Conservation (phyloP, 257 asterid species). For the Rubia yunnanensis region DNA sequence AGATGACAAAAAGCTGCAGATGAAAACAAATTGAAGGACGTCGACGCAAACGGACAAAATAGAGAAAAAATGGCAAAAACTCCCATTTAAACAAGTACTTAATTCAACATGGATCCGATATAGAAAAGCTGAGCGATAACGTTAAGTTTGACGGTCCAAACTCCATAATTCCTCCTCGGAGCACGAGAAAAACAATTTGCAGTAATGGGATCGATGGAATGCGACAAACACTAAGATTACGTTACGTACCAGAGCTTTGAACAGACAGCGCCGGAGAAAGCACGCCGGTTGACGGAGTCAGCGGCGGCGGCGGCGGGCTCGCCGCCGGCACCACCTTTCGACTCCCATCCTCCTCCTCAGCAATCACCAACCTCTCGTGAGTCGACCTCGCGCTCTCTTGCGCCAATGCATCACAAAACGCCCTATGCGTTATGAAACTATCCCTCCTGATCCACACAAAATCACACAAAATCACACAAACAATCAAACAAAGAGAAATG, state of each 20-base stretch:
- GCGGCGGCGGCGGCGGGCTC: conserved; percentile 80
- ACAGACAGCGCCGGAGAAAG: conserved; percentile 81
- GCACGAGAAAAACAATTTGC: conserved; percentile 1
- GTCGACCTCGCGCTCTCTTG: conserved; percentile 50
- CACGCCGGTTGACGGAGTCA: conserved; percentile 71
- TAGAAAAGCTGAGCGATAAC: background rate
- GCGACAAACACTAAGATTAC: conserved; percentile 20
- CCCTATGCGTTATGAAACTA: conserved; percentile 82
- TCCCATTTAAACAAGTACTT: background rate
- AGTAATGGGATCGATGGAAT: conserved; percentile 2
- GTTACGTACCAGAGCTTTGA: conserved; percentile 86
- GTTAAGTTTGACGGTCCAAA: conserved; percentile 1
- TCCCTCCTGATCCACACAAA: conserved; percentile 51
- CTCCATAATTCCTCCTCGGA: background rate
- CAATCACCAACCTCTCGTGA: conserved; percentile 12
- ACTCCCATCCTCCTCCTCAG: conserved; percentile 24
- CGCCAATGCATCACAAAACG: conserved; percentile 88
- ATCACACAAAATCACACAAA: background rate
- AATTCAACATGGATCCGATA: background rate
- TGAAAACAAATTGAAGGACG: conserved; percentile 8
- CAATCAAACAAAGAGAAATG: background rate
- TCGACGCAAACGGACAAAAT: conserved; percentile 25
- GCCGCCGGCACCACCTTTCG: conserved; percentile 27
- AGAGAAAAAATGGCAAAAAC: conserved; percentile 3
- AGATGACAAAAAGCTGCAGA: conserved; percentile 8